Conservation (phyloP, 805 yeast species). For the Metschnikowia noctiluminum region DNA sequence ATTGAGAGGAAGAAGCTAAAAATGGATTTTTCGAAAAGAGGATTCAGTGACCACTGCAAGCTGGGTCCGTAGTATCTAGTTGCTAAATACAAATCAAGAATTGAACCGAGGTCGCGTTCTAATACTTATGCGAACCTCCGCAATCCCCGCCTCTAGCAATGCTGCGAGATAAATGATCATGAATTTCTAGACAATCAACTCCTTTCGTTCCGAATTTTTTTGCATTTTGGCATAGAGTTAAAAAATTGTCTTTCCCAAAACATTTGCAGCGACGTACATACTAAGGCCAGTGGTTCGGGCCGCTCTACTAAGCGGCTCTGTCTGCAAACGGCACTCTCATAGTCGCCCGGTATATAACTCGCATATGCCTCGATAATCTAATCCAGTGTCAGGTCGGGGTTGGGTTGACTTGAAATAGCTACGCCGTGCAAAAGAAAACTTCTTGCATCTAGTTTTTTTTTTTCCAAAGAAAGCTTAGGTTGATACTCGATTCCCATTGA, state of each 20-base stretch:
- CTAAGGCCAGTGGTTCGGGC: not conserved
- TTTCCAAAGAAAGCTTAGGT: too few relatives aligned
- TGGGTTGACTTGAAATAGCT: too few relatives aligned
- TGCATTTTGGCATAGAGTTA: not conserved
- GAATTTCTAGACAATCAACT: not conserved
- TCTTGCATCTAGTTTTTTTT: not conserved
- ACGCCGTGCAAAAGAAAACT: not conserved
- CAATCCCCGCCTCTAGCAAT: too few relatives aligned
- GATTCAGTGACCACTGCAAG: too few relatives aligned
- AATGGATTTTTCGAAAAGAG: too few relatives aligned
- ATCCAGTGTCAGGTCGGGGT: not conserved
- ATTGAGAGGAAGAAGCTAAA: too few relatives aligned
- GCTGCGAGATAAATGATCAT: not conserved
- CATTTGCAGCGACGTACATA: too few relatives aligned
- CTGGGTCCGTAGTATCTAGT: too few relatives aligned
- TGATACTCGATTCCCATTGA: not conserved
- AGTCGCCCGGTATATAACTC: slow-evolving; percentile 4
- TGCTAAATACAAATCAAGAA: too few relatives aligned
- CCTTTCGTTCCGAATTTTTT: not conserved
- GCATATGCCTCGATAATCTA: not conserved
- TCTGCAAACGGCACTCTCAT: slow-evolving; percentile 2
- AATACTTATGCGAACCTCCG: too few relatives aligned
- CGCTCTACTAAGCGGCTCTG: slow-evolving; percentile 6
- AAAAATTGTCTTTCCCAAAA: too few relatives aligned
- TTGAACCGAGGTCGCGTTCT: too few relatives aligned